Evolutionary conservation across 2,329 filamentous ascomycete species (phyloP).

Genomic region (Neofusicoccum ribis): DNA sequence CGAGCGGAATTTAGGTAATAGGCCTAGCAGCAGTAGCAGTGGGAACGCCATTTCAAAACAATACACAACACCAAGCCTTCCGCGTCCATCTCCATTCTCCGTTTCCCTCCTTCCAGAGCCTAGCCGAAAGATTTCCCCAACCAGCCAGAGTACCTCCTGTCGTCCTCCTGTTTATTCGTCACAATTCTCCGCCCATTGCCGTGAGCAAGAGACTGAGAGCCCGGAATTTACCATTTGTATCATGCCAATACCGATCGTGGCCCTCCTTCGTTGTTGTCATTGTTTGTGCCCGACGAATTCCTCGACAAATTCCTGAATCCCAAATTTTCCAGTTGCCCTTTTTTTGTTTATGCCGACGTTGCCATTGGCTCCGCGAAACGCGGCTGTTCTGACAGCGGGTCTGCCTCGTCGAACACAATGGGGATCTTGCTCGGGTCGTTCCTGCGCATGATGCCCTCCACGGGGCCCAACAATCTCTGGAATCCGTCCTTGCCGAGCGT

Average conservation of each 20-base stretch:
- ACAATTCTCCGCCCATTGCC: conserved; percentile 7
- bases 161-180: conserved; percentile 16
- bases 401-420: conserved; percentile 49
- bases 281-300: conserved; percentile 16
- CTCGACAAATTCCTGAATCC: conserved; percentile 15
- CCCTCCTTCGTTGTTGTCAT: conserved; percentile 15
- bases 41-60: conserved; percentile 14
- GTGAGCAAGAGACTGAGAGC: conserved; percentile 10
- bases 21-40: conserved; percentile 16
- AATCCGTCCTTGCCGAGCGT: conserved; percentile 92
- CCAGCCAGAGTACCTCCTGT: conserved; percentile 14
- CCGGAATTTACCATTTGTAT: conserved; percentile 7
- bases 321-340: conserved; percentile 3
- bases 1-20: conserved; percentile 18
- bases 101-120: conserved; percentile 8
- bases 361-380: conserved; percentile 11
- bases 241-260: conserved; percentile 14
- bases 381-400: conserved; percentile 53
- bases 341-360: conserved; percentile 16
- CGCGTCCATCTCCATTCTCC: conserved; percentile 14
- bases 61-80: conserved; percentile 18
- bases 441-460: conserved; percentile 91
- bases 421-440: conserved; percentile 55
- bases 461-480: conserved; percentile 86
- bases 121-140: conserved; percentile 16